Conservation (phyloP, 805 yeast genomes). For the Saturnispora halmiae region DNA sequence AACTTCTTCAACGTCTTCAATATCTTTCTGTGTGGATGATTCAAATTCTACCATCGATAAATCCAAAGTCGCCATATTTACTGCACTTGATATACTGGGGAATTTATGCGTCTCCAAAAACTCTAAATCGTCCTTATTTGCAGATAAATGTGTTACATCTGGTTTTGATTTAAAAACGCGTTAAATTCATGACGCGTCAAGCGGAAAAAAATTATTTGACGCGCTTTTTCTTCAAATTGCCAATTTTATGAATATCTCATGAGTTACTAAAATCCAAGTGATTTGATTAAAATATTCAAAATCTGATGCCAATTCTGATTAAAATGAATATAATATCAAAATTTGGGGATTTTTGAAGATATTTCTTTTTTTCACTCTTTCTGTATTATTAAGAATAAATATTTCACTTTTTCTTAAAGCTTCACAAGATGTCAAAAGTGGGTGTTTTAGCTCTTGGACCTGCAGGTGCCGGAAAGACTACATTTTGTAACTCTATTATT, state of each 20-base stretch:
- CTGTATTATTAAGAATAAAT: background rate
- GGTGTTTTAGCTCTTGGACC: constrained; percentile 94
- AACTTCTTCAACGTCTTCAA: background rate
- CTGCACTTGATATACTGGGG: too few species aligned
- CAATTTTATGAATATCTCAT: too few species aligned
- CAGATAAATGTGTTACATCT: too few species aligned
- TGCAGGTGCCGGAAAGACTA: constrained; percentile 94
- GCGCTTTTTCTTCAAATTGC: background rate
- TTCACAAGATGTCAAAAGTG: constrained; percentile 68
- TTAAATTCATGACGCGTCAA: too few species aligned
- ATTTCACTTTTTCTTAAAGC: background rate
- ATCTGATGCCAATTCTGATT: too few species aligned
- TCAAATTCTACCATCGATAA: background rate
- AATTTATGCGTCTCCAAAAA: too few species aligned
- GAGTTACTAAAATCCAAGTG: too few species aligned
- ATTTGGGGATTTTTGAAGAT: background rate
- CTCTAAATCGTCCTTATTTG: too few species aligned
- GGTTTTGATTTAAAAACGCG: too few species aligned
- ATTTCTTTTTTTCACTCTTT: background rate
- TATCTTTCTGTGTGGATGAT: background rate
- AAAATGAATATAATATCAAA: background rate
- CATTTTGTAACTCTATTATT: constrained; percentile 84
- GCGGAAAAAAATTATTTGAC: too few species aligned
- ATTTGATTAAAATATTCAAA: too few species aligned
- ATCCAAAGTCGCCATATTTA: too few species aligned